Evolutionary conservation across 2,329 filamentous ascomycete genomes (phyloP).

Genomic region (Dactylonectria macrodidyma): DNA sequence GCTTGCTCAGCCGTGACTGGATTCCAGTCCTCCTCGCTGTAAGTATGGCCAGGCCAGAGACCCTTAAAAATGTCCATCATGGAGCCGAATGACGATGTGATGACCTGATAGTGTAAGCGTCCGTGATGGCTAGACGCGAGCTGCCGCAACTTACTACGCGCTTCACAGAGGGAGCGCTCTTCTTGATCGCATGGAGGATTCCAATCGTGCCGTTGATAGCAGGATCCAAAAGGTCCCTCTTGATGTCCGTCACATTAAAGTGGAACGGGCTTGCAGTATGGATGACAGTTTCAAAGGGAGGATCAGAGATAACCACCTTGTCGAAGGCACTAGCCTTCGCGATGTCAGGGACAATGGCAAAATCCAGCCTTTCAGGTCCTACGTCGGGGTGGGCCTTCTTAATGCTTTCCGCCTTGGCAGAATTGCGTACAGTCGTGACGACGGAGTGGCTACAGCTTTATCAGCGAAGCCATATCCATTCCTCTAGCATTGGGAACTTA

Average conservation of each 20-base stretch:
- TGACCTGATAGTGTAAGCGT: constrained; percentile 53
- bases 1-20: neutral
- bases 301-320: constrained; percentile 61
- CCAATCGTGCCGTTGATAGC: constrained; percentile 72
- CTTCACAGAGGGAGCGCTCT: constrained; percentile 70
- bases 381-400: constrained; percentile 59
- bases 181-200: constrained; percentile 76
- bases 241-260: constrained; percentile 60
- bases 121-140: neutral
- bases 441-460: constrained; percentile 55
- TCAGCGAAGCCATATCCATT: no score
- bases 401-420: constrained; percentile 63
- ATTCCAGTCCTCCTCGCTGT: neutral
- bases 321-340: constrained; percentile 80
- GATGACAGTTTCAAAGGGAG: constrained; percentile 65
- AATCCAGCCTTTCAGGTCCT: constrained; percentile 55
- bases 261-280: constrained; percentile 70
- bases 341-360: constrained; percentile 79
- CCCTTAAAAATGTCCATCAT: neutral
- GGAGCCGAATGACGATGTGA: constrained; percentile 61
- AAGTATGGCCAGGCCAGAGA: neutral
- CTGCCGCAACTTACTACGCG: constrained; percentile 62
- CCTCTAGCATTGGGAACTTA: no score
- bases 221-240: constrained; percentile 66
- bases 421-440: constrained; percentile 64